phyloP scores from a whole-genome alignment of 1,284 basidiomycete species.

The Macrocystidia cucumis region DNA sequence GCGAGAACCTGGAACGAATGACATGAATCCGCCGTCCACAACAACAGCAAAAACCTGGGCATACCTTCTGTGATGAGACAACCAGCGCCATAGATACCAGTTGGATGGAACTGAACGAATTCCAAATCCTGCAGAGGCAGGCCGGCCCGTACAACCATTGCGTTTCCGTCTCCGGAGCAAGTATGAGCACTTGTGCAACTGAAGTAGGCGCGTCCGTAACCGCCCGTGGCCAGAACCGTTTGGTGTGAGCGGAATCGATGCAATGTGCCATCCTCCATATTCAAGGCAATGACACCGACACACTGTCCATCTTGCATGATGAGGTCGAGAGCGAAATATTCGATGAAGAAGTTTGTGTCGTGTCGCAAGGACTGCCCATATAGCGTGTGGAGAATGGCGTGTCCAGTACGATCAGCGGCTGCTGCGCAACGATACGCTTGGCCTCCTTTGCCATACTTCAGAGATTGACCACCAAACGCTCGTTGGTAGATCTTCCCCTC shows the following conservation, averaged over 20 bases:
- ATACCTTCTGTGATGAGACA: conserved; percentile 97
- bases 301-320: conserved; percentile 99
- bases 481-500: conserved; percentile 99
- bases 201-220: conserved; percentile 98
- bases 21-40: conserved; percentile 1
- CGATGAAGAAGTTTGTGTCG: conserved; percentile 99
- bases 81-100: conserved; percentile 98
- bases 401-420: conserved; percentile 97
- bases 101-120: conserved; percentile 99
- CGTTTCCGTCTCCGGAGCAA: conserved; percentile 98
- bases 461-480: conserved; percentile 97
- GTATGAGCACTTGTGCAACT: conserved; percentile 99
- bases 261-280: conserved; percentile 99
- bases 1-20: conserved; percentile 73
- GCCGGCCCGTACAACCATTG: conserved; percentile 96
- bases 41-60: conserved; percentile 10
- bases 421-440: conserved; percentile 99
- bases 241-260: conserved; percentile 99
- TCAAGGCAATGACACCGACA: conserved; percentile 97
- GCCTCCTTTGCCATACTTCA: conserved; percentile 97
- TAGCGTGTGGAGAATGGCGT: conserved; percentile 97
- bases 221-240: conserved; percentile 97
- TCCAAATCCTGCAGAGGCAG: conserved; percentile 96
- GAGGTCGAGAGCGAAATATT: conserved; percentile 97
- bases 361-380: conserved; percentile 99